A percentile compares a stretch with the other conserved stretches of the same genome.
Conservation (phyloP, 2,329 filamentous ascomycete species). For the Hortaea sp. region DNA sequence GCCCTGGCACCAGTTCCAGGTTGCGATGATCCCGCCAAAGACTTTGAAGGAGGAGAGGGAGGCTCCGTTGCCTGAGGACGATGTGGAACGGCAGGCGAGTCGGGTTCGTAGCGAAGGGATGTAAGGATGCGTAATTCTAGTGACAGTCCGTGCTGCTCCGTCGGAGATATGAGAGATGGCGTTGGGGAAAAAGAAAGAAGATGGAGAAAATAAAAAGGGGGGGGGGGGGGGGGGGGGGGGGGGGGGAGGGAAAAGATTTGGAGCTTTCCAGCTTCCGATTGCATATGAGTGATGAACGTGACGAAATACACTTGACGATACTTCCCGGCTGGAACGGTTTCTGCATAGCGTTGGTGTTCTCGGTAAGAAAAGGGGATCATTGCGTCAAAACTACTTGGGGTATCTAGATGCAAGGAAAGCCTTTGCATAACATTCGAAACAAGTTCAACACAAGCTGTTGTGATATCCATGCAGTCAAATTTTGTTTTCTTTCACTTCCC, state of each 20-base stretch:
- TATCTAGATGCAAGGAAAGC: not conserved
- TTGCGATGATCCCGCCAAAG: constrained; percentile 23
- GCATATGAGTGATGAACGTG: not conserved
- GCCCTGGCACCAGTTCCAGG: constrained; percentile 62
- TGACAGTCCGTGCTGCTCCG: too few species aligned
- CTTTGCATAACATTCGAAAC: too few species aligned
- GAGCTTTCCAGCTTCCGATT: not conserved
- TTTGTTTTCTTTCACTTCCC: too few species aligned
- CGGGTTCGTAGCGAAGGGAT: not conserved
- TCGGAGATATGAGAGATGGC: too few species aligned
- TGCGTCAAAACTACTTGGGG: not conserved
- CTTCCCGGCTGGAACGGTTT: not conserved
- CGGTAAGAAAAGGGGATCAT: not conserved
- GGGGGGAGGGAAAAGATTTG: too few species aligned
- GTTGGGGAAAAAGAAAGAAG: too few species aligned
- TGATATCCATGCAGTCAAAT: too few species aligned
- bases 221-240: too few species aligned
- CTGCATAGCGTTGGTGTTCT: not conserved
- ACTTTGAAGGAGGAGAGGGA: constrained; percentile 16
- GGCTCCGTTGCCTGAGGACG: not conserved
- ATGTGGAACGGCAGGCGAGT: not conserved
- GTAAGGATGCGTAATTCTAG: not conserved
- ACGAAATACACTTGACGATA: not conserved
- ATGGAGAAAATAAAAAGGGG: too few species aligned
- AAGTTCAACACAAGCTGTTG: too few species aligned